Evolutionary conservation across 768 basidiomycete genomes (phyloP).

Genomic region (Lactarius trivialis): DNA sequence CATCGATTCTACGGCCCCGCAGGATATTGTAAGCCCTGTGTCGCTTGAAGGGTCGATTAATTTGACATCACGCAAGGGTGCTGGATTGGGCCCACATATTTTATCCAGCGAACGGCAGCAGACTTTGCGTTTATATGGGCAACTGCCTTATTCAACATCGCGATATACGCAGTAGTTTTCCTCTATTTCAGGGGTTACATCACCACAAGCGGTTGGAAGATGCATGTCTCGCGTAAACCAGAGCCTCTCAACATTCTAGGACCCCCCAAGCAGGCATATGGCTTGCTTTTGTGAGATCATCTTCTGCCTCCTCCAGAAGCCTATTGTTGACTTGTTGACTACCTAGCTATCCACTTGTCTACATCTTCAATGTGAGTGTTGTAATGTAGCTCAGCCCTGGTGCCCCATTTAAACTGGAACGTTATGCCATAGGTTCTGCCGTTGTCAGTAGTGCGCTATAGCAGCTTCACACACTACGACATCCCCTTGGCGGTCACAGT

Average conservation of each 20-base stretch:
- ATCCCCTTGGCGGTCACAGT: slow-evolving; percentile 35
- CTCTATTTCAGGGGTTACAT: slow-evolving; percentile 36
- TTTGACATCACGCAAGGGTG: slow-evolving; percentile 34
- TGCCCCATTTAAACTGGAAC: background rate
- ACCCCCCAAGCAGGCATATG: background rate
- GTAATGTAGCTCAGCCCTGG: background rate
- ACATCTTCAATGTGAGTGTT: slow-evolving; percentile 31
- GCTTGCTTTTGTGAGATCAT: background rate
- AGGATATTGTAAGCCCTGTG: slow-evolving; percentile 32
- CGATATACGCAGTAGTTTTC: slow-evolving; percentile 40
- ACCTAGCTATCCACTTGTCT: slow-evolving; percentile 40
- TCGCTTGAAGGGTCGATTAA: background rate
- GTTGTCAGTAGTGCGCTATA: slow-evolving; percentile 37
- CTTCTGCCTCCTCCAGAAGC: background rate
- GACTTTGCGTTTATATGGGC: slow-evolving; percentile 48
- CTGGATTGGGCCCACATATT: slow-evolving; percentile 37
- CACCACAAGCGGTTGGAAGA: slow-evolving; percentile 28
- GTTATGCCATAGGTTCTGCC: slow-evolving; percentile 30
- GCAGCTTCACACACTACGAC: slow-evolving; percentile 28
- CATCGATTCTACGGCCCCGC: slow-evolving; percentile 37
- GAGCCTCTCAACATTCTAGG: background rate
- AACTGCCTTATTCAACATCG: slow-evolving; percentile 34
- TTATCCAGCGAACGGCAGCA: slow-evolving; percentile 36
- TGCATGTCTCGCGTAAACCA: slow-evolving; percentile 17
- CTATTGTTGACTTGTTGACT: background rate